Evolutionary conservation across 2,329 filamentous ascomycete genomes (phyloP).

Genomic region (Stagonosporopsis cucurbitacearum): DNA sequence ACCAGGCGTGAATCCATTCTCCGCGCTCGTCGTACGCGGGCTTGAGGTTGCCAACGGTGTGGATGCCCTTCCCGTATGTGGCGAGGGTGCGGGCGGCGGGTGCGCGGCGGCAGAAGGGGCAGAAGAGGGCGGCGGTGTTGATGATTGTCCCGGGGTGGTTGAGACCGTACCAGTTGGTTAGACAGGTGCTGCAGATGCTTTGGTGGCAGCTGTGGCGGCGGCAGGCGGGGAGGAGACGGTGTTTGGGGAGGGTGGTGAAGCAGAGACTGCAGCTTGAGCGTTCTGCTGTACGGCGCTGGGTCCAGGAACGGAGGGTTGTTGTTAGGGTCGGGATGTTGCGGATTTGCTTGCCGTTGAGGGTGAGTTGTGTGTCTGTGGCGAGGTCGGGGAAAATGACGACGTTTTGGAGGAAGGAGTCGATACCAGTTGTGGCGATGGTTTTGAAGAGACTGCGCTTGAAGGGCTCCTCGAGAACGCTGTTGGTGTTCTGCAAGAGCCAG

Average conservation of each 20-base stretch:
- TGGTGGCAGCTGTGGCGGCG: slow-evolving; percentile 56
- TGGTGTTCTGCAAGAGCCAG: slow-evolving; percentile 56
- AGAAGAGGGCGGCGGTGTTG: slow-evolving; percentile 57
- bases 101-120: slow-evolving; percentile 59
- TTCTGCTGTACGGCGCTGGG: slow-evolving; percentile 49
- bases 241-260: slow-evolving; percentile 50
- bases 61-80: slow-evolving; percentile 46
- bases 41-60: slow-evolving; percentile 48
- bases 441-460: slow-evolving; percentile 53
- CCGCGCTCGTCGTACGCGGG: slow-evolving; percentile 52
- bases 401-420: slow-evolving; percentile 45
- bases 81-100: slow-evolving; percentile 50
- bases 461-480: slow-evolving; percentile 43
- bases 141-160: slow-evolving; percentile 55
- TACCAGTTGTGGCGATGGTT: slow-evolving; percentile 32
- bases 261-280: slow-evolving; percentile 56
- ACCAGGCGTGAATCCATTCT: slow-evolving; percentile 59
- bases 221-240: slow-evolving; percentile 52
- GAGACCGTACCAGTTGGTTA: slow-evolving; percentile 55
- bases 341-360: slow-evolving; percentile 51
- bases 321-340: slow-evolving; percentile 51
- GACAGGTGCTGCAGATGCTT: slow-evolving; percentile 53
- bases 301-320: slow-evolving; percentile 47
- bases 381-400: slow-evolving; percentile 48
- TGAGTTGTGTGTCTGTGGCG: slow-evolving; percentile 29